These are phyloP conservation scores for Amaranthus cruentus DNA, from an alignment of 148 eudicot genomes.

Conservation along the genomic window DNA sequence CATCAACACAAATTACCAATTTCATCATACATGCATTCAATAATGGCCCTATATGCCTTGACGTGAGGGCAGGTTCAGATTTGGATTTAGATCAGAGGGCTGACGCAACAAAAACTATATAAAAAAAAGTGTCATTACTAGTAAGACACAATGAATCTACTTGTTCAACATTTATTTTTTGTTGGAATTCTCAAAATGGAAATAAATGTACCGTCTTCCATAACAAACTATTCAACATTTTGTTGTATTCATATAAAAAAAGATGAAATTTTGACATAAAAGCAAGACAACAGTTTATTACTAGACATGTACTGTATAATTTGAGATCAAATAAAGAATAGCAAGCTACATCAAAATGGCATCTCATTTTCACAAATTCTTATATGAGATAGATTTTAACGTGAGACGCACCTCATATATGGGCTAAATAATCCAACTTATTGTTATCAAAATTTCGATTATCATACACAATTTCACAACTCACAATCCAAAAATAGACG, in stretches of 20 bases:
- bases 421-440: too few relatives aligned
- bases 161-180: background rate
- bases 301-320: too few relatives aligned
- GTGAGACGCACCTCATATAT: too few relatives aligned
- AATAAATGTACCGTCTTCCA: background rate
- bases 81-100: background rate
- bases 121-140: background rate
- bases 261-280: background rate
- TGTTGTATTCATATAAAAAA: background rate
- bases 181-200: background rate
- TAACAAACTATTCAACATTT: slow-evolving; percentile 4
- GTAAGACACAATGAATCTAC: slow-evolving; percentile 3
- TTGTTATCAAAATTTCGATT: too few relatives aligned
- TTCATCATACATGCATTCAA: slow-evolving; percentile 5
- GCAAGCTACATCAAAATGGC: too few relatives aligned
- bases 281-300: too few relatives aligned
- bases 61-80: background rate
- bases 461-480: too few relatives aligned
- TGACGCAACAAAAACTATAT: background rate
- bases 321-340: too few relatives aligned
- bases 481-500: too few relatives aligned
- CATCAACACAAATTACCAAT: slow-evolving; percentile 4
- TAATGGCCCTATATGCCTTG: slow-evolving; percentile 8
- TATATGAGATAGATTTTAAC: too few relatives aligned
- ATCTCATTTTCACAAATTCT: too few relatives aligned